Percentiles rank a stretch among this genome's conserved stretches.
Conservation (phyloP, 805 yeast genomes). For the Dipodascus albidus region DNA sequence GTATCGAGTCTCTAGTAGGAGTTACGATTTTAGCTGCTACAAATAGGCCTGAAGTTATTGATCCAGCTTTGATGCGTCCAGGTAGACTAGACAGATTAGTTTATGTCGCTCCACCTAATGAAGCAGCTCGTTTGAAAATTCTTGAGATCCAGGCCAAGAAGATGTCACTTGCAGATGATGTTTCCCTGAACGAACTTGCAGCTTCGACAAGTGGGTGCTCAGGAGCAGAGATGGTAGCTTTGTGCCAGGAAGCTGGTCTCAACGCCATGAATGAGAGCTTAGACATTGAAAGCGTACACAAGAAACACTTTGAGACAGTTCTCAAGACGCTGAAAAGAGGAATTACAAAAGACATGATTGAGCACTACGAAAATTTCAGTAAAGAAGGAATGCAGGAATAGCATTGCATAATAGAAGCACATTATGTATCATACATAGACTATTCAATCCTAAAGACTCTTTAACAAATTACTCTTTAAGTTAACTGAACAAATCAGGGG, state of each 20-base stretch:
- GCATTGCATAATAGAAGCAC: too few species aligned
- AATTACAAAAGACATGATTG: constrained; percentile 77
- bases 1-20: constrained; percentile 89
- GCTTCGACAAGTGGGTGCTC: constrained; percentile 76
- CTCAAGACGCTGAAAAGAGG: constrained; percentile 57
- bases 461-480: too few species aligned
- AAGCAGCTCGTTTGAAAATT: constrained; percentile 68
- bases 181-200: constrained; percentile 45
- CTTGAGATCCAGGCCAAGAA: constrained; percentile 54
- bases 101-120: constrained; percentile 88
- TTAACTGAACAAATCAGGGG: too few species aligned
- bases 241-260: constrained; percentile 93
- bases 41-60: constrained; percentile 87
- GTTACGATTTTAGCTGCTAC: constrained; percentile 95
- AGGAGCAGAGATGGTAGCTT: constrained; percentile 87
- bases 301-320: constrained; percentile 66
- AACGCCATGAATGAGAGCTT: constrained; percentile 81
- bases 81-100: constrained; percentile 92
- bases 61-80: constrained; percentile 86
- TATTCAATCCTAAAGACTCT: too few species aligned
- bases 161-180: constrained; percentile 44
- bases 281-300: constrained; percentile 22
- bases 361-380: constrained; percentile 53
- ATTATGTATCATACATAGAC: too few species aligned
- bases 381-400: constrained; percentile 7